Evolutionary conservation across 192 early-diverging fungal species (phyloP).

Genomic region (Thoreauomyces humboldtii): DNA sequence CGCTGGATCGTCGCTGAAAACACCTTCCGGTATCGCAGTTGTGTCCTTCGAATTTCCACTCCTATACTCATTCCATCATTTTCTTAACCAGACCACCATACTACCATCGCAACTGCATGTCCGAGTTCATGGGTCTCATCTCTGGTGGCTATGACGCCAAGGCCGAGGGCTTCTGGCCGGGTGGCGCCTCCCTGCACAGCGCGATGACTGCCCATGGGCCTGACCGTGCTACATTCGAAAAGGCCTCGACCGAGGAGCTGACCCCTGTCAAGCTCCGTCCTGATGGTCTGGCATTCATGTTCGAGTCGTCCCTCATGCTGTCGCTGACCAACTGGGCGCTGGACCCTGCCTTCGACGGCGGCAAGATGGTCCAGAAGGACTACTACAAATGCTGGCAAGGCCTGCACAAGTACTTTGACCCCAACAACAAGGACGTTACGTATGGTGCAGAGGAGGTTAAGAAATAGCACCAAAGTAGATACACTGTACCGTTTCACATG

Average conservation of each 20-base stretch:
- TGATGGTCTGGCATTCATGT: slow-evolving; percentile 91
- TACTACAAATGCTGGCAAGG: slow-evolving; percentile 89
- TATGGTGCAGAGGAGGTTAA: slow-evolving; percentile 10
- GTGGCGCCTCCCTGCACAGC: slow-evolving; percentile 75
- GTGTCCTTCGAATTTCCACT: no score
- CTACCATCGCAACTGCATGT: slow-evolving; percentile 97
- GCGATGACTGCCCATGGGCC: slow-evolving; percentile 94
- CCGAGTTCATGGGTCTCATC: slow-evolving; percentile 98
- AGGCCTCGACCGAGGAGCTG: slow-evolving; percentile 68
- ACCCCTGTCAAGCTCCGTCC: slow-evolving; percentile 78
- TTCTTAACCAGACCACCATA: slow-evolving; percentile 86
- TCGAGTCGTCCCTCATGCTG: slow-evolving; percentile 82
- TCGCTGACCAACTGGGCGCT: slow-evolving; percentile 80
- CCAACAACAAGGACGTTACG: slow-evolving; percentile 24
- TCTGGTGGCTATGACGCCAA: slow-evolving; percentile 92
- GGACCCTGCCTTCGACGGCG: slow-evolving; percentile 45
- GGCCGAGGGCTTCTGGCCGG: slow-evolving; percentile 84
- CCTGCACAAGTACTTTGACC: slow-evolving; percentile 51
- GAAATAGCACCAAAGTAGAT: no score
- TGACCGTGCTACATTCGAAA: slow-evolving; percentile 73
- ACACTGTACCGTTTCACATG: no score
- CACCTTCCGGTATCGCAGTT: slow-evolving; percentile 60
- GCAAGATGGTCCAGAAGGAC: slow-evolving; percentile 71
- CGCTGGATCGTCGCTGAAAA: slow-evolving; percentile 87
- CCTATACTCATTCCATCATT: background rate